Percentiles rank a stretch among this genome's conserved stretches.
Conservation (phyloP, 2,329 filamentous ascomycete species). For the Fusarium oxysporum region DNA sequence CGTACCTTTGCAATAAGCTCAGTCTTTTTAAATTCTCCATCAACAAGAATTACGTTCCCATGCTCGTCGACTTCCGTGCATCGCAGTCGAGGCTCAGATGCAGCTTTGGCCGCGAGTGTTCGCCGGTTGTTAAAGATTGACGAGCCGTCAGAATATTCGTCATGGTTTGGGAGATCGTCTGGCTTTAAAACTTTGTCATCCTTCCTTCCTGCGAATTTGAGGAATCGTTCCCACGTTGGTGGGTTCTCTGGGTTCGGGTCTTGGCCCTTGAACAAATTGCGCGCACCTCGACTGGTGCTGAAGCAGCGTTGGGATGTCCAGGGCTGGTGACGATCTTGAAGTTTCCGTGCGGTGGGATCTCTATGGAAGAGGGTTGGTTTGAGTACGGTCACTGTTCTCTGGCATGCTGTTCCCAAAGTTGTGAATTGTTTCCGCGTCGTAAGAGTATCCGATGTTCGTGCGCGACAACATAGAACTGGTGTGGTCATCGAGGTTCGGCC, state of each 20-base stretch:
- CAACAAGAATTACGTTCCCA: constrained; percentile 90
- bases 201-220: constrained; percentile 55
- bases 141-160: constrained; percentile 67
- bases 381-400: constrained; percentile 34
- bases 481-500: constrained; percentile 43
- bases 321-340: constrained; percentile 15
- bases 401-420: constrained; percentile 16
- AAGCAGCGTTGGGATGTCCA: constrained; percentile 40
- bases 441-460: constrained; percentile 24
- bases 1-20: constrained; percentile 92
- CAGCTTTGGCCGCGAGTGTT: constrained; percentile 78
- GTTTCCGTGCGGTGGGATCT: constrained; percentile 33
- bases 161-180: constrained; percentile 68
- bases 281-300: constrained; percentile 45
- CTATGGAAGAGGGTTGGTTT: constrained; percentile 49
- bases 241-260: constrained; percentile 38
- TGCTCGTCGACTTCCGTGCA: constrained; percentile 96
- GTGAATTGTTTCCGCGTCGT: constrained; percentile 27
- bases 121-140: constrained; percentile 76
- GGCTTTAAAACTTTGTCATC: constrained; percentile 60
- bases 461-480: constrained; percentile 33
- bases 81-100: constrained; percentile 84
- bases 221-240: constrained; percentile 62
- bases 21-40: constrained; percentile 97
- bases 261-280: constrained; percentile 39